Base-by-base conservation (phyloP, 2,329 filamentous ascomycete genomes). In the Chaetomium globosum region DNA sequence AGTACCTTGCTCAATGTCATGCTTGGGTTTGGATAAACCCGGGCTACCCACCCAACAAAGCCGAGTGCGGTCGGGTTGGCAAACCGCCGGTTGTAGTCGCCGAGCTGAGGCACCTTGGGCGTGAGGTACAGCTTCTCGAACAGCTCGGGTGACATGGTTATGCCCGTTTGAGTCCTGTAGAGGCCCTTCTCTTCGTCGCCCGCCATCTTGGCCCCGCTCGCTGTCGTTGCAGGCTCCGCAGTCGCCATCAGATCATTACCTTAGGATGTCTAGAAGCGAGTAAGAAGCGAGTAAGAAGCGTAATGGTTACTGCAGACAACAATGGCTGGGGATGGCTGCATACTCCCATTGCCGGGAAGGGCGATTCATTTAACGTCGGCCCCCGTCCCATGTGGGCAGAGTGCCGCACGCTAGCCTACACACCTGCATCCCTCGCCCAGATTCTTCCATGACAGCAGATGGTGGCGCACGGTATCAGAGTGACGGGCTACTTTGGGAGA, bases 61-160 rank as follows among this genome's bases (percentile, higher is more conserved):
- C 76, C 76, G 16, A 78, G 72, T 9, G 76, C 73, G 0, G 76
- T 78, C 0, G 76, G 76, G 51, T 78, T 78, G 31, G 76, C 76
- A 63, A 77, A 78, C n/a, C 75, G 73, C 55, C 60, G 70, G 68
- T 77, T 77, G 62, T 75, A 74, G 62, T 77, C 75, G 30, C 75
- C 75, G 12, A 73, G 71, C 23, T 74, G 73, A 1, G 76, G 76
- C 12, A 76, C 75, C 60, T 78, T 78, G 2, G 76, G 76, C 5
- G 75, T 75, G 23, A 78, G 75, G 61, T 78, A 78, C n/a, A 78
- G 75, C 74, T 77, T 77, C 67, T 77, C 76, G 48, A 78, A 78
- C 6, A 78, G 73, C 71, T 78, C 76, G 13, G 75, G 75, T 1
- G 76, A 75, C 74, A 78, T 77, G 12, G 76, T 77, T 30, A 78